phyloP scores from a whole-genome alignment of 2,329 filamentous ascomycete species.

The Coniella vitis region DNA sequence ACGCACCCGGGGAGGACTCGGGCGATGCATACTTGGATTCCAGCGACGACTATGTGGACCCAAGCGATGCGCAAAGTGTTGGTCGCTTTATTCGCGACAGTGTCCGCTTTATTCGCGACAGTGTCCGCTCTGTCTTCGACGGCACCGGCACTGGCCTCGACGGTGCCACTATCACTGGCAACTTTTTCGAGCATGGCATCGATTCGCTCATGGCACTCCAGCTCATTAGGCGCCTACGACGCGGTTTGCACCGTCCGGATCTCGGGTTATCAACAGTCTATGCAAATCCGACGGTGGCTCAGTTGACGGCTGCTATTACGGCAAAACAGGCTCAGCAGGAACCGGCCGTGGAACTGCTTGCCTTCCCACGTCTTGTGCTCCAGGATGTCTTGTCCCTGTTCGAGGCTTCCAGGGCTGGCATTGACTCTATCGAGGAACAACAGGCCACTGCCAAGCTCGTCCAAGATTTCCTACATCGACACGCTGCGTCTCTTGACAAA shows the following conservation, averaged over 20 bases:
- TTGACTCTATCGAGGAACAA: too few species aligned
- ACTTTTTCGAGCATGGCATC: slow-evolving; percentile 17
- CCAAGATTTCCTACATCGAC: too few species aligned
- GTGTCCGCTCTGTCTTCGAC: neutral
- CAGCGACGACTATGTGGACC: neutral
- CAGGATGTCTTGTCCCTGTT: neutral
- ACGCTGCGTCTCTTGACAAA: too few species aligned
- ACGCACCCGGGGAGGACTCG: neutral
- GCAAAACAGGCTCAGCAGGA: neutral
- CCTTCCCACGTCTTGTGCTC: too few species aligned
- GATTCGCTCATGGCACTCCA: slow-evolving; percentile 17
- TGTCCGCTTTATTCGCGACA: neutral
- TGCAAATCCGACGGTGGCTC: slow-evolving; percentile 17
- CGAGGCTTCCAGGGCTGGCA: too few species aligned
- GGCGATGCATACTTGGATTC: too few species aligned
- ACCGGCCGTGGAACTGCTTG: too few species aligned
- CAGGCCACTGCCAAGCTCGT: neutral
- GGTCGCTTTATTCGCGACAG: slow-evolving; percentile 8
- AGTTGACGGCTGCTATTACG: slow-evolving; percentile 14
- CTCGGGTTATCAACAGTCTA: slow-evolving; percentile 17
- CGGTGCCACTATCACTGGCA: neutral
- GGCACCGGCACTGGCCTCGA: slow-evolving; percentile 4
- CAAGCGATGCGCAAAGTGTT: neutral
- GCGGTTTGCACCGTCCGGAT: slow-evolving; percentile 4
- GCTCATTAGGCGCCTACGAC: slow-evolving; percentile 13